Percentiles rank a stretch among this genome's conserved stretches.
phyloP scores from a whole-genome alignment of 495 filamentous ascomycete species.

The Platismatia glauca region DNA sequence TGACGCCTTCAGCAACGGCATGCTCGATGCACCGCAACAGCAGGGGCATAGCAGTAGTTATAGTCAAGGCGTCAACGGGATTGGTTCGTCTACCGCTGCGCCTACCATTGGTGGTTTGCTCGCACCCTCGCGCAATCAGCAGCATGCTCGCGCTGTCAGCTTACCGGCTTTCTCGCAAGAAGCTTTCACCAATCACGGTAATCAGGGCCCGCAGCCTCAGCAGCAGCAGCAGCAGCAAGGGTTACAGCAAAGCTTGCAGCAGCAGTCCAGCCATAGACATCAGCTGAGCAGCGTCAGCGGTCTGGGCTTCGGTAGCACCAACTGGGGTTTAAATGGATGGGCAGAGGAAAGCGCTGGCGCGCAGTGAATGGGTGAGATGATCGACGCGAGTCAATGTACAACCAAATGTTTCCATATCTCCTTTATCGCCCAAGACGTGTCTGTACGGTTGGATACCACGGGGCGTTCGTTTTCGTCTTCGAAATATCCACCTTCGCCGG shows the following conservation, averaged over 20 bases:
- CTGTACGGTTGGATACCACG: constrained; percentile 6
- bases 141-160: constrained; percentile 78
- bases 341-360: constrained; percentile 47
- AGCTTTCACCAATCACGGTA: constrained; percentile 40
- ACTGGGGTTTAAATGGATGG: constrained; percentile 58
- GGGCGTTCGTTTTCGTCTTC: constrained; percentile 3
- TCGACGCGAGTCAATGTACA: constrained; percentile 4
- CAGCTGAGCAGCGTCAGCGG: constrained; percentile 46
- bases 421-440: neutral
- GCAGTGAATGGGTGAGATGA: constrained; percentile 42
- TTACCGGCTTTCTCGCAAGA: constrained; percentile 65
- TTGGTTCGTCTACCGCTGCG: constrained; percentile 40
- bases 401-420: constrained; percentile 23
- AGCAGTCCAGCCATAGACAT: constrained; percentile 42
- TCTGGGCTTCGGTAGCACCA: constrained; percentile 46
- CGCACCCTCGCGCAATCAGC: constrained; percentile 55
- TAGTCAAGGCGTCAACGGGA: constrained; percentile 50
- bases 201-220: constrained; percentile 29
- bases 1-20: constrained; percentile 49
- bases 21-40: constrained; percentile 46
- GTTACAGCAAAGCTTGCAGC: constrained; percentile 25
- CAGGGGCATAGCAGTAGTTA: constrained; percentile 48
- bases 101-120: constrained; percentile 66
- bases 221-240: constrained; percentile 28
- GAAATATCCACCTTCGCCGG: neutral